Evolutionary conservation across 2,329 filamentous ascomycete species (phyloP), one percentile per base, ranked within the genome.

Genomic region (Paracamarosporium sp.): DNA sequence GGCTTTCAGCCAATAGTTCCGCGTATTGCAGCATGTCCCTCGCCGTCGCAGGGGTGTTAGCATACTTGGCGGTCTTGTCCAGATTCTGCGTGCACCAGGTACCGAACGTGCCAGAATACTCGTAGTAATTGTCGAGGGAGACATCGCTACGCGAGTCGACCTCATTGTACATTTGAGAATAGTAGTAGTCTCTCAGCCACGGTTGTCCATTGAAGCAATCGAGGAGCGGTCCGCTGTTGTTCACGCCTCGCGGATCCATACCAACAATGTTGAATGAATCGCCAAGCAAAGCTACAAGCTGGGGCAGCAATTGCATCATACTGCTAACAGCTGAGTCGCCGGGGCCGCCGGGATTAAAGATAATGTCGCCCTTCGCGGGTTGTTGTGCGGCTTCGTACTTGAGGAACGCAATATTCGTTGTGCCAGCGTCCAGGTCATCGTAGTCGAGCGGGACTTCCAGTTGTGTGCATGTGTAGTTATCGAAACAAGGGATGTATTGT

Each of bases 371-470:
- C 15, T 65, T 77, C 4, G 82, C 82, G 0, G 83, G 81, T 4
- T 80, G 68, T 9, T 78, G 76, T 17, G 43, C 33, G 3, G 47
- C 35, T 15, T 44, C 20, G 12, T 48, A 38, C 22, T 36, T 57
- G 1, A 78, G 72, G 9, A 85, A 68, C 3, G 82, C 82, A 25
- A 85, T 61, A 2, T 73, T 73, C 20, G 82, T 67, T 66, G 41
- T 72, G 5, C 59, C 57, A 9, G 43, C 43, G 11, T 46, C 24
- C 2, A 41, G 9, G n/a, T 61, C 36, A 1, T 53, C 44, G 52
- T 62, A 69, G 55, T 78, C 80, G 67, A 85, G 77, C 0, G 82
- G 83, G 0, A 84, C 75, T 44, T 79, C 70, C 3, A 85, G 68
- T 5, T 79, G 74, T n/a, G 82, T 80, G 59, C 83, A 85, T 61